Evolutionary conservation across 768 basidiomycete species (phyloP).

Genomic region (Kwoniella botswanensis): DNA sequence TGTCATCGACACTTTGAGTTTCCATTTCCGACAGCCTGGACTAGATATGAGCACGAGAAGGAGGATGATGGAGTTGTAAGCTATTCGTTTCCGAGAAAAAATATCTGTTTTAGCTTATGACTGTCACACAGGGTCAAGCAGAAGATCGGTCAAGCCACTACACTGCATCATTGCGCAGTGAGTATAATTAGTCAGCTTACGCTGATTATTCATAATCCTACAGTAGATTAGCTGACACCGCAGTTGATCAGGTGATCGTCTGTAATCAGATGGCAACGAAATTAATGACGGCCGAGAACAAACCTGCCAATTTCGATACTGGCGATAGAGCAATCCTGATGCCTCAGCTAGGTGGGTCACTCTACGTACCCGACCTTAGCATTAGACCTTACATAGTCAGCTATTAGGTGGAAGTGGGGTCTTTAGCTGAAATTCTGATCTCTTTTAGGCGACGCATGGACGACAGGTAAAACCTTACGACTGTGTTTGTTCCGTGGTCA

Average conservation of each 20-base stretch:
- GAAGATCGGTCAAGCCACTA: slow-evolving; percentile 50
- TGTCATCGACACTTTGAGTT: slow-evolving; percentile 55
- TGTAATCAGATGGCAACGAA: slow-evolving; percentile 56
- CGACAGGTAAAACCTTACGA: slow-evolving; percentile 46
- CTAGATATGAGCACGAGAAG: slow-evolving; percentile 36
- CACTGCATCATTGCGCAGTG: slow-evolving; percentile 50
- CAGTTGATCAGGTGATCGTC: slow-evolving; percentile 42
- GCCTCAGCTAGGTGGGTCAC: slow-evolving; percentile 53
- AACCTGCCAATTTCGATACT: slow-evolving; percentile 55
- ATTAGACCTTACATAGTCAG: too few relatives aligned
- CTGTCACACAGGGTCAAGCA: slow-evolving; percentile 43
- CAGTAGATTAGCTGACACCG: slow-evolving; percentile 1
- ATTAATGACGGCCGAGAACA: slow-evolving; percentile 51
- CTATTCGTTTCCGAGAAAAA: neutral
- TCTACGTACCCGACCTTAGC: too few relatives aligned
- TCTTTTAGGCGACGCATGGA: slow-evolving; percentile 50
- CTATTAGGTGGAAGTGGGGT: too few relatives aligned
- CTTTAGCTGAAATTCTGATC: neutral
- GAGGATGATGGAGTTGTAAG: slow-evolving; percentile 52
- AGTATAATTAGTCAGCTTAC: slow-evolving; percentile 5
- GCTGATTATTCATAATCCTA: neutral
- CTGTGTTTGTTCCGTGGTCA: slow-evolving; percentile 50
- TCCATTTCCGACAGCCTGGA: slow-evolving; percentile 53
- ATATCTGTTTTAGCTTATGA: neutral
- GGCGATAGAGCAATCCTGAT: slow-evolving; percentile 54